These are phyloP conservation scores for Macrolepiota albuminosa DNA, from an alignment of 768 basidiomycete genomes.

Conservation along the genomic window DNA sequence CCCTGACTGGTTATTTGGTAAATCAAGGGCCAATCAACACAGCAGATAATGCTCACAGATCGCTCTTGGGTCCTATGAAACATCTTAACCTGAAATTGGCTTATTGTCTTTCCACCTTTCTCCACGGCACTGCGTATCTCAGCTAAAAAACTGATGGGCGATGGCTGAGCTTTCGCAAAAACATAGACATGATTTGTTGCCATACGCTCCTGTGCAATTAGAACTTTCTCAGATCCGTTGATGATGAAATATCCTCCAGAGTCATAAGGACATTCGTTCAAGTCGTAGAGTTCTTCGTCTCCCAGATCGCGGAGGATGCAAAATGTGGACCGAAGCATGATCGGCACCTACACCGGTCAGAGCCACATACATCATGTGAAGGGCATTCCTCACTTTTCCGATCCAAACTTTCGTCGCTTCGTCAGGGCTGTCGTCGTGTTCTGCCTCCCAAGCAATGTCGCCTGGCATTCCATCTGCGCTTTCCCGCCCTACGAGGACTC, in stretches of 20 bases:
- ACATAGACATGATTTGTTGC: slow-evolving; percentile 99
- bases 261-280: slow-evolving; percentile 98
- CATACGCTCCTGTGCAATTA: slow-evolving; percentile 99
- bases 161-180: slow-evolving; percentile 96
- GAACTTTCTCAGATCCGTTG: slow-evolving; percentile 99
- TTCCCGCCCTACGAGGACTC: slow-evolving; percentile 73
- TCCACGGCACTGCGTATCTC: slow-evolving; percentile 98
- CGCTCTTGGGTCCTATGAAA: slow-evolving; percentile 88
- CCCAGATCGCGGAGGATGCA: slow-evolving; percentile 82
- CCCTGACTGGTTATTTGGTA: slow-evolving; percentile 50
- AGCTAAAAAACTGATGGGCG: slow-evolving; percentile 91
- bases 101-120: slow-evolving; percentile 97
- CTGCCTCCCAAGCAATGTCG: slow-evolving; percentile 72
- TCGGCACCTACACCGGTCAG: slow-evolving; percentile 67
- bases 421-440: slow-evolving; percentile 57
- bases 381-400: slow-evolving; percentile 63
- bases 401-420: slow-evolving; percentile 89
- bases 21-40: not conserved
- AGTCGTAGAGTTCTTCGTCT: slow-evolving; percentile 79
- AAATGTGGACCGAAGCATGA: slow-evolving; percentile 95
- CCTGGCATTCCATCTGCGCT: slow-evolving; percentile 79
- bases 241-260: slow-evolving; percentile 99
- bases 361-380: not conserved
- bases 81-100: slow-evolving; percentile 97
- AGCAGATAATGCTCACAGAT: slow-evolving; percentile 51